Evolutionary conservation across 768 basidiomycete genomes (phyloP).

Genomic region (Amylocystis lapponica): DNA sequence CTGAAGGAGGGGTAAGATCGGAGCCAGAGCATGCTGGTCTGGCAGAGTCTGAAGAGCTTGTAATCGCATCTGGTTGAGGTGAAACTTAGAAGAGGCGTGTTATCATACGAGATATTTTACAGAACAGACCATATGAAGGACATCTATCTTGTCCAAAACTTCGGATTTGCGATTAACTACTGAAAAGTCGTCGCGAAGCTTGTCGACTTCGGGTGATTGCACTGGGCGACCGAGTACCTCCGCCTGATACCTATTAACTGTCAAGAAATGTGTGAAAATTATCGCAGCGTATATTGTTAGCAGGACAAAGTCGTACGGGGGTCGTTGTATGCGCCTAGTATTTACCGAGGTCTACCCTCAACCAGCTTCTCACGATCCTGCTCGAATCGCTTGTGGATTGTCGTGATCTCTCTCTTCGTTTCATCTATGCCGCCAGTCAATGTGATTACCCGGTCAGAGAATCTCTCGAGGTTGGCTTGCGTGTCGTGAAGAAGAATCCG

Average conservation of each 20-base stretch:
- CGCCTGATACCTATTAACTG: constrained; percentile 61
- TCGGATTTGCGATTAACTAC: constrained; percentile 12
- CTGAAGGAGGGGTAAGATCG: constrained; percentile 57
- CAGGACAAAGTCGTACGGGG: constrained; percentile 7
- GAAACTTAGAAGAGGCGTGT: constrained; percentile 4
- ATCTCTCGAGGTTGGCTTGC: constrained; percentile 63
- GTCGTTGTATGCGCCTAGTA: background rate
- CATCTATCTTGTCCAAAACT: constrained; percentile 19
- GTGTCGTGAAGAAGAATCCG: constrained; percentile 71
- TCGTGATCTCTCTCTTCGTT: constrained; percentile 46
- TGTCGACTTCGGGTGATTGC: constrained; percentile 30
- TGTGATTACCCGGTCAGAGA: constrained; percentile 50
- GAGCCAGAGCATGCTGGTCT: constrained; percentile 56
- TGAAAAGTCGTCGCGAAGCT: constrained; percentile 12
- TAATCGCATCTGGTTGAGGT: constrained; percentile 33
- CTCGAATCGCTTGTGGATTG: constrained; percentile 52
- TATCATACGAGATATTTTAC: background rate
- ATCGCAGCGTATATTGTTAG: constrained; percentile 3
- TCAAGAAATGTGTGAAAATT: background rate
- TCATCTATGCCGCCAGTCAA: constrained; percentile 46
- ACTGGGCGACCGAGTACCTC: constrained; percentile 55
- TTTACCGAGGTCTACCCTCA: constrained; percentile 45
- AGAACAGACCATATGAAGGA: constrained; percentile 16
- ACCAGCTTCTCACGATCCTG: constrained; percentile 51
- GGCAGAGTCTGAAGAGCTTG: constrained; percentile 56